Evolutionary conservation across 2,329 filamentous ascomycete genomes (phyloP), one percentile per base, ranked within the genome.

Genomic region (Epichloe baconii): DNA sequence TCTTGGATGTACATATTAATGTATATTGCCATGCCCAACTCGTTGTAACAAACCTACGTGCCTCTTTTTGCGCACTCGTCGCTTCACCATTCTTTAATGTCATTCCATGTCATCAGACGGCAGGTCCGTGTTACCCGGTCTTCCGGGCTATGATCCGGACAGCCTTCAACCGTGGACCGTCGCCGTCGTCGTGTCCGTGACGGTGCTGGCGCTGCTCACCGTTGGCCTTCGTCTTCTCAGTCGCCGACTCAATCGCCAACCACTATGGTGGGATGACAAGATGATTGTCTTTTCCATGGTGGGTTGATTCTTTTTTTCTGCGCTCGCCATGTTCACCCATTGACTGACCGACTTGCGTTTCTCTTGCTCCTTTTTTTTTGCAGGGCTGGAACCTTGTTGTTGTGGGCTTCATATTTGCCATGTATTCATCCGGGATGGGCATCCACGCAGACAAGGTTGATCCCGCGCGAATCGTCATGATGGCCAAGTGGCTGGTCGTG

Each of bases 261-360:
- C 59, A 47, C 55, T 74, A 8, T 74, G 71, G 71, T 72, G 70
- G 71, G 72, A 75, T 61, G 72, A 75, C 57, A 72, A 66, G 56
- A 67, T 73, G 63, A 71, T 75, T 49, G 53, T 74, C 2, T 73
- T 69, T 51, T 74, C 72, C 14, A 67, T 71, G 69, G 72, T 74
- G 57, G n/a, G 56, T 52, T 26, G 51, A 58, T 26, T 26, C 2
- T 23, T 6, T 7, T 7, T 26, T 52, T 59, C 2, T 31, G 26
- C 26, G 26, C 46, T 38, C n/a, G 4, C 15, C 11, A 2, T 21
- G 36, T 12, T 8, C 11, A n/a, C 36, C 4, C 8, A 31, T 1
- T 10, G 26, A 31, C 26, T 5, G 5, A 26, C 34, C 14, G 41
- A 43, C 35, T 17, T 17, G 4, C 37, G n/a, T 35, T 35, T 14